Percentiles rank a stretch among this genome's conserved stretches.
Conservation (phyloP, 345 rosid genomes). For the Lumnitzera racemosa region DNA sequence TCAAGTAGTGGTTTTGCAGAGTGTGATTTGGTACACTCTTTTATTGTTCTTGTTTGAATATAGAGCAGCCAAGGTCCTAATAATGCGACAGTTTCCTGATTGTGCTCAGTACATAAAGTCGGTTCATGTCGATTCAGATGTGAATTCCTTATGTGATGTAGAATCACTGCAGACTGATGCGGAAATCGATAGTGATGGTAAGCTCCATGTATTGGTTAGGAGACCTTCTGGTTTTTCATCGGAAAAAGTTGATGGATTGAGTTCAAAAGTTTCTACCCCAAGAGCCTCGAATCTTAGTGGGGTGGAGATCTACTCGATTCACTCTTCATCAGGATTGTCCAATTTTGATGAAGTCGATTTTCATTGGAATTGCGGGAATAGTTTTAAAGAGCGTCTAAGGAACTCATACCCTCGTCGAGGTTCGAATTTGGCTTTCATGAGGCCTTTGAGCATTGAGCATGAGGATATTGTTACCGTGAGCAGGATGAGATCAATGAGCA, state of each 20-base stretch:
- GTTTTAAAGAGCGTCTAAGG: too few species aligned
- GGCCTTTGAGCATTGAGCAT: too few species aligned
- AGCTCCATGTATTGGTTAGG: conserved; percentile 7
- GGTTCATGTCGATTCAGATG: conserved; percentile 8
- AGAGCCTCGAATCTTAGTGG: conserved; percentile 2
- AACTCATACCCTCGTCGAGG: too few species aligned
- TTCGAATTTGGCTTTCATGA: too few species aligned
- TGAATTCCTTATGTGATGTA: conserved; percentile 1
- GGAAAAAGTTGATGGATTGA: not conserved
- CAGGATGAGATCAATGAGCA: too few species aligned
- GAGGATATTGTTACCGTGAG: too few species aligned
- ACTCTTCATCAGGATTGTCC: not conserved
- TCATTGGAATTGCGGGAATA: not conserved
- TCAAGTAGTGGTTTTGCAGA: conserved; percentile 15
- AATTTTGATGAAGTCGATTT: not conserved
- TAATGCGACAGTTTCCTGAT: conserved; percentile 4
- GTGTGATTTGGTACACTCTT: conserved; percentile 7
- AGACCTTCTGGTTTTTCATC: not conserved
- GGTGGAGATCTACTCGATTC: not conserved
- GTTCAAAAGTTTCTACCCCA: not conserved
- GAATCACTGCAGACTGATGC: conserved; percentile 7
- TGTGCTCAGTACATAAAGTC: conserved; percentile 1
- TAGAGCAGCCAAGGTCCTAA: conserved; percentile 7
- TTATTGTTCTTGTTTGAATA: conserved; percentile 11
- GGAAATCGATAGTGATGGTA: conserved; percentile 6